Evolutionary conservation across 345 rosid species (phyloP).

Genomic region (Linum tenue): DNA sequence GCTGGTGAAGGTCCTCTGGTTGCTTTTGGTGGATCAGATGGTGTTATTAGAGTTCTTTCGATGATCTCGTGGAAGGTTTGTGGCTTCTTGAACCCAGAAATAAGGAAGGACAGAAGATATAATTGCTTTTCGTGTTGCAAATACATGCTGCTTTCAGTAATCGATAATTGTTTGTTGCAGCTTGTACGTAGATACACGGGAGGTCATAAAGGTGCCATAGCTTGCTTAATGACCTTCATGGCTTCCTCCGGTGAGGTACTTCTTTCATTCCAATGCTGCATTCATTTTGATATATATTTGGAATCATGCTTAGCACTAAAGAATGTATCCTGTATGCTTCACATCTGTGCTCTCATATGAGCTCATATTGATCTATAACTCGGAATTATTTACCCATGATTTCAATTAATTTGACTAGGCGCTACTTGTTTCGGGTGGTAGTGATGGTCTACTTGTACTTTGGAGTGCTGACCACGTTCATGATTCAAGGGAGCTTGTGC

Average conservation of each 20-base stretch:
- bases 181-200: constrained; percentile 94
- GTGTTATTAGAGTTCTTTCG: constrained; percentile 96
- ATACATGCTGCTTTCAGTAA: constrained; percentile 1
- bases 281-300: background rate
- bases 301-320: background rate
- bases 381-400: constrained; percentile 4
- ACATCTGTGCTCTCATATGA: background rate
- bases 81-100: constrained; percentile 1
- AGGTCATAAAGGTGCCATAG: constrained; percentile 91
- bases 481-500: constrained; percentile 95
- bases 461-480: constrained; percentile 97
- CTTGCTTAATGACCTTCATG: constrained; percentile 96
- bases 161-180: constrained; percentile 35
- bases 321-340: background rate
- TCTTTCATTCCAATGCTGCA: constrained; percentile 1
- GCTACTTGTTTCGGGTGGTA: constrained; percentile 93
- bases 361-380: background rate
- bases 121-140: constrained; percentile 10
- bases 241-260: constrained; percentile 95
- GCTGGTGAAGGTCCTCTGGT: constrained; percentile 92
- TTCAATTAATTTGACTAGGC: constrained; percentile 38
- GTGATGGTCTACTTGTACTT: constrained; percentile 86
- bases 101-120: background rate
- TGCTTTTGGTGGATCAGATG: constrained; percentile 98
- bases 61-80: constrained; percentile 99